Percentiles rank a stretch among this genome's conserved stretches.
Evolutionary conservation across 202 grass and related monocot species (phyloP).

Genomic region (Schoenoplectus tabernaemontani): DNA sequence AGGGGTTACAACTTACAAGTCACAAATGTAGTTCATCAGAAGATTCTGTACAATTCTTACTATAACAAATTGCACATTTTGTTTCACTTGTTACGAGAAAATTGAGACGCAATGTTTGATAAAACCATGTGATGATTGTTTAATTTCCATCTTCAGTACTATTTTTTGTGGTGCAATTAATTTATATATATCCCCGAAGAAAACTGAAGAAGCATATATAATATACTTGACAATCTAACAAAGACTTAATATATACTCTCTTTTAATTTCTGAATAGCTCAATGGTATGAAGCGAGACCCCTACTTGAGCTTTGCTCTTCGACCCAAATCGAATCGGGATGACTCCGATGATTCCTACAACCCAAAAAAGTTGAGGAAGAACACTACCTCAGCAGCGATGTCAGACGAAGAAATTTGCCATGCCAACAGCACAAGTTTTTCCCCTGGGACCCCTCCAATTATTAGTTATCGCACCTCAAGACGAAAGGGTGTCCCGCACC

Average conservation of each 20-base stretch:
- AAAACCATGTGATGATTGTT: too few species aligned
- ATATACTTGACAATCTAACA: too few species aligned
- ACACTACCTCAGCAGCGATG: slow-evolving; percentile 25
- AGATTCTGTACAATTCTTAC: not conserved
- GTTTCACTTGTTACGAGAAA: not conserved
- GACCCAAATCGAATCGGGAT: slow-evolving; percentile 42
- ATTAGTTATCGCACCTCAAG: slow-evolving; percentile 56
- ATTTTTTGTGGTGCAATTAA: not conserved
- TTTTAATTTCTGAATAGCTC: slow-evolving; percentile 42
- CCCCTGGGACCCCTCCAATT: slow-evolving; percentile 53
- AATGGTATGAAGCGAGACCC: slow-evolving; percentile 63
- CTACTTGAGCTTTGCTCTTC: slow-evolving; percentile 43
- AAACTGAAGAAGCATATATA: too few species aligned
- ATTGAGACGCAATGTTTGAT: too few species aligned
- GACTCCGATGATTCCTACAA: slow-evolving; percentile 50
- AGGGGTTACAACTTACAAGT: not conserved
- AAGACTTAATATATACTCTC: not conserved
- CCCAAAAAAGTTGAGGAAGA: slow-evolving; percentile 47
- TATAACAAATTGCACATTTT: not conserved
- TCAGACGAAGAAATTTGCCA: slow-evolving; percentile 47
- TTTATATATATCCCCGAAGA: not conserved
- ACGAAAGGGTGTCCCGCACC: slow-evolving; percentile 69
- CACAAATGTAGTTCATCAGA: not conserved
- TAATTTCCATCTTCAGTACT: too few species aligned
- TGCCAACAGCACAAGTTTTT: slow-evolving; percentile 31